Conservation (phyloP, 106 monocot genomes). For the Platanthera guangdongensis region DNA sequence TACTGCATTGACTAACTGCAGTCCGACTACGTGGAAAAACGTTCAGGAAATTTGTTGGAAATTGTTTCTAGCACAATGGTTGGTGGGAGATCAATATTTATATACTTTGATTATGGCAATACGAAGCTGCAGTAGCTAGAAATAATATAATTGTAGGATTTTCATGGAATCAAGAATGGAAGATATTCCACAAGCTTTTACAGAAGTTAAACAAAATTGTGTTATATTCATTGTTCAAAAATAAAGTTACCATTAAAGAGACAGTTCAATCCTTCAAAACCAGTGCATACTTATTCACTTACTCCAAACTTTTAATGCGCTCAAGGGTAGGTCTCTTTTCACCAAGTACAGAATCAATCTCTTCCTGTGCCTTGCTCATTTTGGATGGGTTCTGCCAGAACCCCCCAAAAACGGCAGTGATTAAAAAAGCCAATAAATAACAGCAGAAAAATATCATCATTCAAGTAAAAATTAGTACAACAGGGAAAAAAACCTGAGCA, state of each 20-base stretch:
- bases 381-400: conserved; percentile 66
- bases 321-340: conserved; percentile 39
- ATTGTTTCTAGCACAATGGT: too few species aligned
- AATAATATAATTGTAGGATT: neutral
- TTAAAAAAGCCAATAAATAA: neutral
- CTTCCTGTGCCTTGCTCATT: conserved; percentile 87
- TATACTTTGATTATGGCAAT: neutral
- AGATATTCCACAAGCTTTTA: neutral
- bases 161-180: neutral
- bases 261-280: neutral
- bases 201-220: neutral
- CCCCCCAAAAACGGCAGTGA: neutral
- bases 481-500: conserved; percentile 51
- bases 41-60: neutral
- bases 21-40: neutral
- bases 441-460: neutral
- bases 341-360: conserved; percentile 74
- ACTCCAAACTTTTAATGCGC: conserved; percentile 61
- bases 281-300: conserved; percentile 19
- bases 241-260: neutral
- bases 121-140: neutral
- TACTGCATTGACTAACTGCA: neutral
- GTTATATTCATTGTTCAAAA: neutral
- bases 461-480: neutral
- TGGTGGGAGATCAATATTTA: neutral